Evolutionary conservation across 2,329 filamentous ascomycete species (phyloP).

Genomic region (Claviceps monticola): DNA sequence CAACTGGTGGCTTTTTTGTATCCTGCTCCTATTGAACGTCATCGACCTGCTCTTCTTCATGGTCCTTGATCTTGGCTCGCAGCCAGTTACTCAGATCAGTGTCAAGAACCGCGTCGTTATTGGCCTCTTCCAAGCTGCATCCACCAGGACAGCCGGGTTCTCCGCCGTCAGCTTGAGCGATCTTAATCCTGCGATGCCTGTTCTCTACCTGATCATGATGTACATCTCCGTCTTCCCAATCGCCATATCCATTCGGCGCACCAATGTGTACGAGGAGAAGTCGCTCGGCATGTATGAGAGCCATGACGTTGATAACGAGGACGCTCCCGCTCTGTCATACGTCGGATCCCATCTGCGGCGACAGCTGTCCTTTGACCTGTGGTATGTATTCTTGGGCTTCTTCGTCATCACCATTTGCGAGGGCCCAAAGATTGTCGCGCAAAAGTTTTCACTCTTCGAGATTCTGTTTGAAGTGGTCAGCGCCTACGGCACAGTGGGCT

Average conservation of each 20-base stretch:
- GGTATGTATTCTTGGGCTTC: constrained; percentile 89
- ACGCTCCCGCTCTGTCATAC: constrained; percentile 58
- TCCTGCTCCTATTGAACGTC: constrained; percentile 68
- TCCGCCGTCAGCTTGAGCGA: constrained; percentile 62
- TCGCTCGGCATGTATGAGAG: constrained; percentile 60
- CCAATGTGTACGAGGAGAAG: constrained; percentile 93
- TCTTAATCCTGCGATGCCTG: constrained; percentile 82
- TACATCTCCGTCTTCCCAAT: constrained; percentile 97
- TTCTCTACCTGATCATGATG: constrained; percentile 97
- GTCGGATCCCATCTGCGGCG: constrained; percentile 82
- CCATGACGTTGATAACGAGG: constrained; percentile 32
- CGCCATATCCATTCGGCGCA: constrained; percentile 83
- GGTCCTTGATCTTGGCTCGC: constrained; percentile 70
- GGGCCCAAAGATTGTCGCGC: constrained; percentile 50
- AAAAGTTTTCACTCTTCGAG: constrained; percentile 53
- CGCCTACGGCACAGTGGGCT: constrained; percentile 85
- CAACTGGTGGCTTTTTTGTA: constrained; percentile 91
- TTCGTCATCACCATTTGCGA: constrained; percentile 90
- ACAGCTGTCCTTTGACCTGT: constrained; percentile 92
- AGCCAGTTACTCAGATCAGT: constrained; percentile 52
- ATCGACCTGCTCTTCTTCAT: constrained; percentile 85
- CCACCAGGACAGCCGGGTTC: constrained; percentile 85
- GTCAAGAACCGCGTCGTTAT: constrained; percentile 66
- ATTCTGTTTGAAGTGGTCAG: constrained; percentile 77
- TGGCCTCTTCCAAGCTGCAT: constrained; percentile 79